Base-by-base conservation (phyloP, 1,284 basidiomycete genomes). In the Irpex sp. region DNA sequence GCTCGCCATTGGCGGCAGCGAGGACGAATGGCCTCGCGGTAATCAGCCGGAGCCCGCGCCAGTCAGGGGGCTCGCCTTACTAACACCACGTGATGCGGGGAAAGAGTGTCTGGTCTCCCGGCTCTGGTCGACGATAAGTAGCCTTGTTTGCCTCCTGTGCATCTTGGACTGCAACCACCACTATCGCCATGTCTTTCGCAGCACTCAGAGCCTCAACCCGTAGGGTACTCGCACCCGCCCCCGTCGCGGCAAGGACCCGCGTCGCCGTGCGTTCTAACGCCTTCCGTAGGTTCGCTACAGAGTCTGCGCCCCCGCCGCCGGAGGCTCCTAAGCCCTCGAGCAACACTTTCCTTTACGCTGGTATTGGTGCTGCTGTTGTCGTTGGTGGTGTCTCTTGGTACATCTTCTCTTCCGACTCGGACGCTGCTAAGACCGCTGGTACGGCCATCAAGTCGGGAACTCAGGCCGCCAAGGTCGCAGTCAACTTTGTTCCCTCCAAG, bases 401-500 rank as follows among this genome's bases (percentile, higher is more conserved):
- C 71, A 70, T 83, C 62, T 84, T 81, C 75, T 73, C 74, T 49
- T 77, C 76, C 36, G 60, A 65, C 49, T 74, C 75, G 3, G 83
- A 85, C 63, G 74, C 81, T 31, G 79, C 79, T 36, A 81, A 82
- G 69, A 78, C 82, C 71, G 78, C 84, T 26, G 78, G 74, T 17
- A 83, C 85, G 9, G 79, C 81, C 0, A 75, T 81, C 58, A 89
- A 87, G 74, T 84, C 86, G 36, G 85, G 82, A 52, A 76, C 78
- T 1, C 88, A 89, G 75, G 72, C 79, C 8, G 83, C 81, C 13
- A 92, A 91, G 76, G 86, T 80, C 64, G 84, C 79, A 47, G 75
- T 81, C 59, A 85, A 87, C 68, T 89, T 89, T 72, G 80, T 82
- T 5, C 91, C 91, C 19, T 81, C 84, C 44, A 86, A 89, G 78